phyloP scores from a whole-genome alignment of 805 yeast genomes.

The Candida golubevii region DNA sequence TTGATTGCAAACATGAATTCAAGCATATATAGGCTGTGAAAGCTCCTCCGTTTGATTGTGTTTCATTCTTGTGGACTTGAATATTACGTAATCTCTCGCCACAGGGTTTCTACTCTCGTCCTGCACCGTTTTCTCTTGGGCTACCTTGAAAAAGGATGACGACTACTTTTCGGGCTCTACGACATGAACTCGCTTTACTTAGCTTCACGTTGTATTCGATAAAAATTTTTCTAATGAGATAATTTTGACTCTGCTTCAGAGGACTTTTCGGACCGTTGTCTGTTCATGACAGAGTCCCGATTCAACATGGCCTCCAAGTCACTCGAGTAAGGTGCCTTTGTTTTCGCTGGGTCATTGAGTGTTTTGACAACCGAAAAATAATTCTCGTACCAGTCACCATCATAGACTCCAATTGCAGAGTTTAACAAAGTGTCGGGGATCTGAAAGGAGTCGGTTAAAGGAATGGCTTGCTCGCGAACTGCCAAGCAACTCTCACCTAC shows the following conservation, averaged over 20 bases:
- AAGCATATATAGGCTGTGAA: too few relatives aligned
- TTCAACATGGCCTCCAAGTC: constrained; percentile 19
- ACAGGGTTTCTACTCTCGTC: too few relatives aligned
- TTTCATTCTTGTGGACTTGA: too few relatives aligned
- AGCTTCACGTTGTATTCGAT: too few relatives aligned
- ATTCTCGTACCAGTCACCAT: constrained; percentile 19
- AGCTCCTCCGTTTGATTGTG: too few relatives aligned
- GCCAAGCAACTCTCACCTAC: constrained; percentile 14
- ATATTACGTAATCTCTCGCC: too few relatives aligned
- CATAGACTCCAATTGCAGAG: constrained; percentile 18
- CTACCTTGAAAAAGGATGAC: too few relatives aligned
- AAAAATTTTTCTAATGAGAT: constrained; percentile 7
- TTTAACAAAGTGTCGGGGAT: constrained; percentile 17
- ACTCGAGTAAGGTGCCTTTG: constrained; percentile 18
- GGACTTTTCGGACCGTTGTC: constrained; percentile 13
- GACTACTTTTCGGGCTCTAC: too few relatives aligned
- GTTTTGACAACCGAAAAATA: constrained; percentile 18
- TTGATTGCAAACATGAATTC: too few relatives aligned
- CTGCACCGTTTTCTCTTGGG: too few relatives aligned
- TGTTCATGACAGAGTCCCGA: constrained; percentile 10
- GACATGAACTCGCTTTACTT: too few relatives aligned
- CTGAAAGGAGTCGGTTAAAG: constrained; percentile 20
- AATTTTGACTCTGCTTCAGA: constrained; percentile 9
- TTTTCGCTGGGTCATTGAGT: constrained; percentile 15
- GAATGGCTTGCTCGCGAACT: constrained; percentile 15